Conservation (phyloP, 2,329 filamentous ascomycete genomes). For the Stachybotrys echinatus region DNA sequence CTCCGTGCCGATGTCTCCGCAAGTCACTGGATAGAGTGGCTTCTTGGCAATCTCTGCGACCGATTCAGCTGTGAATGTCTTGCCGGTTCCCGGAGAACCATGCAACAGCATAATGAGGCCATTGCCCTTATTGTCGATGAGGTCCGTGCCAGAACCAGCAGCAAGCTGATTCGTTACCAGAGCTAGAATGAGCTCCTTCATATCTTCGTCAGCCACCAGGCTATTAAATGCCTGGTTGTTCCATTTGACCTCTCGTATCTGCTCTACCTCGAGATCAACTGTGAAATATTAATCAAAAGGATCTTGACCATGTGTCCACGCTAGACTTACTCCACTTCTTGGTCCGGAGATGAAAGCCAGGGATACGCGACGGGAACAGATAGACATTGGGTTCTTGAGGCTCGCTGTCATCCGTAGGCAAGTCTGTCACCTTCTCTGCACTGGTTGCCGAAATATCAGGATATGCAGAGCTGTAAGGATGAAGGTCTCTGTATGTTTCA, state of each 20-base stretch:
- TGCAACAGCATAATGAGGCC: constrained; percentile 24
- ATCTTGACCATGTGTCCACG: background rate
- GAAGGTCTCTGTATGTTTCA: no score
- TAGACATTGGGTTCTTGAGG: no score
- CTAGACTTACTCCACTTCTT: constrained; percentile 9
- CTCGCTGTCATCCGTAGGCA: no score
- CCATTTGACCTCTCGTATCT: constrained; percentile 6
- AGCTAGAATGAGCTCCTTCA: constrained; percentile 8
- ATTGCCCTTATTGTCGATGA: constrained; percentile 25
- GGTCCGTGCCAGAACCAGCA: constrained; percentile 13
- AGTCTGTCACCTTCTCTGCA: no score
- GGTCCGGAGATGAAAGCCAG: constrained; percentile 3
- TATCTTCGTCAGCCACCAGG: constrained; percentile 6
- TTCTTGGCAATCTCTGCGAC: constrained; percentile 14
- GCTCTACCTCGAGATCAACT: constrained; percentile 7
- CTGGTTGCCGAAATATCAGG: no score
- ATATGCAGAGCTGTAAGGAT: no score
- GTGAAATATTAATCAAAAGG: no score
- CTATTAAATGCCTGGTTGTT: constrained; percentile 9
- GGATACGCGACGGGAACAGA: no score
- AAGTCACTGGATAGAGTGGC: constrained; percentile 20
- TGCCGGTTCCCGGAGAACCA: constrained; percentile 25
- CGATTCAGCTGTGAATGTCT: constrained; percentile 21
- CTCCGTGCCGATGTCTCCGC: constrained; percentile 16
- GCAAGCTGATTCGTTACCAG: constrained; percentile 1